Base-by-base conservation (phyloP, 257 asterid species). In the Scutellaria barbata region DNA sequence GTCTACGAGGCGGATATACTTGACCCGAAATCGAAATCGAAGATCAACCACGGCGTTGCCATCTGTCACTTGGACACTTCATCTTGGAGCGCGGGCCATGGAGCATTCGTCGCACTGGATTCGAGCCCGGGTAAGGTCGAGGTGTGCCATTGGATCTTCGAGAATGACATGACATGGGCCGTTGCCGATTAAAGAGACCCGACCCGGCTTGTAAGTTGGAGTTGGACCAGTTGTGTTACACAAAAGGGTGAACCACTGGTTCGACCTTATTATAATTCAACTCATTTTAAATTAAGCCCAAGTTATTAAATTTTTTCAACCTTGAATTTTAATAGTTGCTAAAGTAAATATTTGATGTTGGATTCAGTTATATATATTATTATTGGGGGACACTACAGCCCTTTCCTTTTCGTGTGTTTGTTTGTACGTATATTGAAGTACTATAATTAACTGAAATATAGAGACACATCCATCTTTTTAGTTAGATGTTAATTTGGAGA, bases 121-220 rank as follows among this genome's bases (percentile, higher is more conserved):
- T 89, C 92, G 2, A 69, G 74, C n/a, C 96, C 98, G 2, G 97
- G 98, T 10, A 80, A 86, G 72, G 90, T 85, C 0, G 98, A 92
- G 75, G 98, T 92, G 0, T 92, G 98, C 80, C 98, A 92, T 35
- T 92, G 97, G 96, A 92, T 92, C 66, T 92, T 88, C 25, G 89
- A 92, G 82, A 86, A 87, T 11, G 98, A 92, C 74, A 82, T 92
- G 90, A 90, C 89, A 55, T 92, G 98, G 98, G 72, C 95, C 1
- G 69, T 30, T 8, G 91, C 91, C 0, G 92, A 85, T 76, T 84
- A n/a, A 43, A 2, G 25, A 22, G 25, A 22, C 25, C 25, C 35
- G 47, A 6, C 4, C n/a, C 25, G 60, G 42, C 17, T 10, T 8
- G 56, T 14, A 17, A 63, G 69, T 57, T 55, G 74, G 57, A 57